Percentiles rank a stretch among this genome's conserved stretches.
These are phyloP conservation scores for Wickerhamomyces alni DNA, from an alignment of 805 yeast species.

Conservation along the genomic window DNA sequence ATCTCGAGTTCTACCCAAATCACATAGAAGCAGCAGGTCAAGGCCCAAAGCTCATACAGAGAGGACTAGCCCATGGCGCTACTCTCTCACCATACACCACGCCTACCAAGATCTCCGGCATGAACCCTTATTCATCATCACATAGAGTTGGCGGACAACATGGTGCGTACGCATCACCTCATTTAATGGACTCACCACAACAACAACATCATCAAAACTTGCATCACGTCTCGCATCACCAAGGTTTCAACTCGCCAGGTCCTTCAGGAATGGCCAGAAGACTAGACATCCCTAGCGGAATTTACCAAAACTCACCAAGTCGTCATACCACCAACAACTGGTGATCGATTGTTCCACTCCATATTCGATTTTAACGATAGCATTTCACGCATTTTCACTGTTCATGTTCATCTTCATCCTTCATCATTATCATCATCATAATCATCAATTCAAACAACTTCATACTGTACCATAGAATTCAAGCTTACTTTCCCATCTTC, in stretches of 20 bases:
- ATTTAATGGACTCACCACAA: slow-evolving; percentile 11
- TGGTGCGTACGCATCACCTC: slow-evolving; percentile 12
- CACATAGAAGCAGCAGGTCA: slow-evolving; percentile 11
- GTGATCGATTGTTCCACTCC: no score
- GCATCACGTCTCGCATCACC: neutral
- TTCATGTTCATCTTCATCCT: no score
- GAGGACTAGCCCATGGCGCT: no score
- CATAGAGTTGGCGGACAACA: neutral
- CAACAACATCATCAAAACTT: neutral
- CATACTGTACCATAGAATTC: no score
- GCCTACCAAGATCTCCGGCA: slow-evolving; percentile 14
- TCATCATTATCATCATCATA: no score
- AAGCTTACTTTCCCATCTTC: no score
- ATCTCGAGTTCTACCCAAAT: slow-evolving; percentile 61
- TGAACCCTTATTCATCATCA: neutral
- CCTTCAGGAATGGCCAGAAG: slow-evolving; percentile 15
- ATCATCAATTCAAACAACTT: no score
- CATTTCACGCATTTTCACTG: no score
- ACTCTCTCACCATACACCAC: slow-evolving; percentile 17
- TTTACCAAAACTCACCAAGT: neutral
- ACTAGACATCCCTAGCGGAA: slow-evolving; percentile 5
- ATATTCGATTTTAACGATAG: no score
- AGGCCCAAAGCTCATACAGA: slow-evolving; percentile 1
- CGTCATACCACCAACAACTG: no score
- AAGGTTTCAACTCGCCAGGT: slow-evolving; percentile 9